A percentile compares a stretch with the other conserved stretches of the same genome.
These are phyloP conservation scores for Ormosia emarginata DNA, from an alignment of 306 rosid species.

Conservation along the genomic window DNA sequence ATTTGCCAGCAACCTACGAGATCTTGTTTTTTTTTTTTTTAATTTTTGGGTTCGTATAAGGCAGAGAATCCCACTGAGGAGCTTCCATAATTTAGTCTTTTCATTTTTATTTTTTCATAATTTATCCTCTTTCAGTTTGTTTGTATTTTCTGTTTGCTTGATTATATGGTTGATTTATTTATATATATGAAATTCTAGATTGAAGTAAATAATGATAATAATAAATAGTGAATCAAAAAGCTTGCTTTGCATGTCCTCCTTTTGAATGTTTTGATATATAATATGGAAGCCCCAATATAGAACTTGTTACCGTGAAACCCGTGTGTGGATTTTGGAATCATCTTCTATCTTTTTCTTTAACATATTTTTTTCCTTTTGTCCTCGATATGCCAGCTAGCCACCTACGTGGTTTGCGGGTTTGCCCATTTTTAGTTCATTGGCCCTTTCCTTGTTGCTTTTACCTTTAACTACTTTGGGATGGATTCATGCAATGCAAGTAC, in stretches of 20 bases:
- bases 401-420: conserved; percentile 17
- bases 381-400: background rate
- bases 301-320: conserved; percentile 6
- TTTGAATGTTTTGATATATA: conserved; percentile 1
- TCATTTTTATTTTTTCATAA: too few species aligned
- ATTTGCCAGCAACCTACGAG: too few species aligned
- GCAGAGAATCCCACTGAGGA: too few species aligned
- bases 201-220: background rate
- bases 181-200: background rate
- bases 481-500: conserved; percentile 19
- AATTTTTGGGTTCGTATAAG: too few species aligned
- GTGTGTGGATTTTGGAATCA: conserved; percentile 1
- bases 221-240: background rate
- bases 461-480: background rate
- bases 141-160: too few species aligned
- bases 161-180: too few species aligned
- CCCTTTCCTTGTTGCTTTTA: background rate
- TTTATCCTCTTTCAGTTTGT: too few species aligned
- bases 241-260: background rate
- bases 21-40: too few species aligned
- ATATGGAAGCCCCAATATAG: background rate
- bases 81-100: too few species aligned
- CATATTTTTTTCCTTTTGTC: background rate
- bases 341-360: conserved; percentile 8
- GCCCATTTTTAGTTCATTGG: conserved; percentile 5